phyloP scores from a whole-genome alignment of 176 grass and related monocot species.

The Aegilops bicornis region DNA sequence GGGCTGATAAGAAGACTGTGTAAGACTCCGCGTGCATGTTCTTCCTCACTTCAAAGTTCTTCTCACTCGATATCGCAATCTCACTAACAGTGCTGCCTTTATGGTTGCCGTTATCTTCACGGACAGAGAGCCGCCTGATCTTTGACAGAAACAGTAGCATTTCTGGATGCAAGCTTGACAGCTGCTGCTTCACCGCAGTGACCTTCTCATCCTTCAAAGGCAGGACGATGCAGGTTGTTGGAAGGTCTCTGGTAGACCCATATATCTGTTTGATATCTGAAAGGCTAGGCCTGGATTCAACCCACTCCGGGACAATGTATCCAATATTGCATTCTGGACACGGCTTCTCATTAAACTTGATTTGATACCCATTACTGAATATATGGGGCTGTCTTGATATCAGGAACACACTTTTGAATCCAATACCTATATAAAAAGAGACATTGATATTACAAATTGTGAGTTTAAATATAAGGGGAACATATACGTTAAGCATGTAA shows the following conservation, averaged over 20 bases:
- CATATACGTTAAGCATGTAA: background rate
- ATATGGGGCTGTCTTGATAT: constrained; percentile 68
- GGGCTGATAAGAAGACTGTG: constrained; percentile 48
- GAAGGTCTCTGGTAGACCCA: constrained; percentile 50
- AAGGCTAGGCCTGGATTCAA: constrained; percentile 47
- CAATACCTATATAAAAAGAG: constrained; percentile 59
- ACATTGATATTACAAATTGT: background rate
- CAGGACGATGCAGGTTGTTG: constrained; percentile 64
- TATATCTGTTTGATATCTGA: constrained; percentile 53
- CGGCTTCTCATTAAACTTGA: constrained; percentile 66
- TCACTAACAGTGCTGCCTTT: constrained; percentile 30
- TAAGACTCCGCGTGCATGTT: constrained; percentile 62
- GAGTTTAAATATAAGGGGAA: background rate
- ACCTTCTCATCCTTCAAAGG: constrained; percentile 66
- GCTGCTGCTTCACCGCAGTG: constrained; percentile 59
- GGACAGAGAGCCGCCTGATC: constrained; percentile 52
- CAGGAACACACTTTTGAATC: constrained; percentile 79
- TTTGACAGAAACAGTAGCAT: constrained; percentile 75
- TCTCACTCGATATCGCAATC: constrained; percentile 67
- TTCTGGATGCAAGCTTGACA: constrained; percentile 73
- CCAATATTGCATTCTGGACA: constrained; percentile 70
- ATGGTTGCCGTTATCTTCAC: constrained; percentile 26
- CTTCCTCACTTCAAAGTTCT: constrained; percentile 39
- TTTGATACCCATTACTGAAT: constrained; percentile 89
- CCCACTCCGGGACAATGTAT: constrained; percentile 86